Percentiles rank a stretch among this genome's conserved stretches.
Conservation (phyloP, 352 stramenopile species). For the Globisporangium cystogenes region DNA sequence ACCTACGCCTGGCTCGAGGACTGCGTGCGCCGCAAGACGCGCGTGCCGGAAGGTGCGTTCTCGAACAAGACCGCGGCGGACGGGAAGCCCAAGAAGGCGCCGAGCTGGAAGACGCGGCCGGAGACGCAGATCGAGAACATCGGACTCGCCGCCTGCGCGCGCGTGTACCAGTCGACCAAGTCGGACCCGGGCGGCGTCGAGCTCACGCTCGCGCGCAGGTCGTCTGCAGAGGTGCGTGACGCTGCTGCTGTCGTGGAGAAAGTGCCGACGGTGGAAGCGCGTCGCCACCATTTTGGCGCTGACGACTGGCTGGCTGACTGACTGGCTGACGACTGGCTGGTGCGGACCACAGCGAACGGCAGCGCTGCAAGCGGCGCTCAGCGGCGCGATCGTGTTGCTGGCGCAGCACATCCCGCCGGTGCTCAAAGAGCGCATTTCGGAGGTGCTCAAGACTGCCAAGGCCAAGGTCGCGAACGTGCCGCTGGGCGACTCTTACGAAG, state of each 20-base stretch:
- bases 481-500: conserved; percentile 58
- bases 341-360: conserved; percentile 37
- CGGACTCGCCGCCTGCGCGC: conserved; percentile 27
- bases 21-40: conserved; percentile 47
- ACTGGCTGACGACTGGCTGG: background rate
- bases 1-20: conserved; percentile 84
- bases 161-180: conserved; percentile 38
- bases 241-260: background rate
- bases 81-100: conserved; percentile 6
- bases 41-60: conserved; percentile 51
- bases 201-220: conserved; percentile 40
- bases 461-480: conserved; percentile 79
- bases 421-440: conserved; percentile 54
- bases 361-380: conserved; percentile 42
- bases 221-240: conserved; percentile 32
- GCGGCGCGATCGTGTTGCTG: conserved; percentile 61
- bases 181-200: conserved; percentile 29
- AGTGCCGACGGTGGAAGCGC: no score
- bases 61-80: conserved; percentile 6
- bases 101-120: conserved; percentile 44
- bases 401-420: conserved; percentile 67
- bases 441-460: conserved; percentile 62
- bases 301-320: no score
- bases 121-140: conserved; percentile 48
- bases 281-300: no score